Conservation (phyloP, 148 eudicot genomes). For the Cornus suecica region DNA sequence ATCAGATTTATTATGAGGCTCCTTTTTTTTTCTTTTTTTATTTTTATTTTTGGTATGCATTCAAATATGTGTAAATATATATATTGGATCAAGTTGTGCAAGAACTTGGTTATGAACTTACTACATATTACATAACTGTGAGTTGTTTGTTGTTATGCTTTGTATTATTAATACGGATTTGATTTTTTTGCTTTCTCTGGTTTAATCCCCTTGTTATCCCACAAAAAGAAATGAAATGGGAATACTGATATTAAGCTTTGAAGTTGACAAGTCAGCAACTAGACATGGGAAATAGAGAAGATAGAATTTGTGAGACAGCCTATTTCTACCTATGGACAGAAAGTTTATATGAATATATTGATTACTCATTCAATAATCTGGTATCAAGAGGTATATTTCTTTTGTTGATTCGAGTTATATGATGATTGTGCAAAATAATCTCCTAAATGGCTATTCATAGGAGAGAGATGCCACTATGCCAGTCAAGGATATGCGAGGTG, state of each 20-base stretch:
- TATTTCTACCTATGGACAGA: not conserved
- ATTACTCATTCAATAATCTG: not conserved
- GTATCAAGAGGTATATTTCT: not conserved
- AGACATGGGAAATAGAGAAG: not conserved
- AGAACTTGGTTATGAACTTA: conserved; percentile 5
- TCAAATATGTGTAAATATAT: no score
- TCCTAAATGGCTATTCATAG: not conserved
- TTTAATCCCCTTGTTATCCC: not conserved
- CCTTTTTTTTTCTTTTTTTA: not conserved
- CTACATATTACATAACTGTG: not conserved
- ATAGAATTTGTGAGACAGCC: not conserved
- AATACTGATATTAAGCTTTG: not conserved
- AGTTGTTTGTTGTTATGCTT: not conserved
- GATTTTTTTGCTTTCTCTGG: not conserved
- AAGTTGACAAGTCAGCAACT: not conserved
- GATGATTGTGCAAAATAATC: not conserved
- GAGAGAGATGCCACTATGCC: not conserved
- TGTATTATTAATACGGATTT: not conserved
- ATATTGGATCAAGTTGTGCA: not conserved
- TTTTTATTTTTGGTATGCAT: not conserved
- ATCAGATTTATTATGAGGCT: not conserved
- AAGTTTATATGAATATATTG: not conserved
- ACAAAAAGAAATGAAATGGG: not conserved
- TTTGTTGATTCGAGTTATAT: not conserved
- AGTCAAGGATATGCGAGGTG: no score